A percentile compares a stretch with the other conserved stretches of the same genome.
These are phyloP conservation scores for Mitragyna speciosa DNA, from an alignment of 257 asterid genomes.

Conservation along the genomic window DNA sequence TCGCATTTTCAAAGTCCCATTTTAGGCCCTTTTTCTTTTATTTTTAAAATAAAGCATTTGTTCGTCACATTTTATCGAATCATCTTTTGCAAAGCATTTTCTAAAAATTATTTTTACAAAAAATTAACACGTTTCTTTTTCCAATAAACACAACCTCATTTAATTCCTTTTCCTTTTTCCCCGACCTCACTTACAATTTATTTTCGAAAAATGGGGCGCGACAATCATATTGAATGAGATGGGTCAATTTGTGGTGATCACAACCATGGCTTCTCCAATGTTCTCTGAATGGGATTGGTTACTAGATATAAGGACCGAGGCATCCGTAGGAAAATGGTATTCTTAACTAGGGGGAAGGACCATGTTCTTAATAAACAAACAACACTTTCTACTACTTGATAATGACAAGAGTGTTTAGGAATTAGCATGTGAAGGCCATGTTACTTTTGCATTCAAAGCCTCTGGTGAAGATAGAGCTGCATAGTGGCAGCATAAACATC, in stretches of 20 bases:
- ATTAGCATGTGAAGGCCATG: slow-evolving; percentile 38
- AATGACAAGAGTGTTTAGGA: slow-evolving; percentile 11
- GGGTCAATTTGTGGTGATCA: neutral
- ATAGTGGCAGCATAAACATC: neutral
- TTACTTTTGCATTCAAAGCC: slow-evolving; percentile 30
- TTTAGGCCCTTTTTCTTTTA: no score
- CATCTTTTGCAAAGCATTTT: no score
- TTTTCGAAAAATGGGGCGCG: no score
- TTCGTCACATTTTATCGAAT: no score
- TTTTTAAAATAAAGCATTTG: no score
- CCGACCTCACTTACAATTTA: no score
- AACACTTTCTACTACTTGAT: slow-evolving; percentile 14
- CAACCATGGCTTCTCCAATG: neutral
- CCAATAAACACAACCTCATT: no score
- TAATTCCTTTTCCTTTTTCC: no score
- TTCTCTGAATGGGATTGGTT: neutral
- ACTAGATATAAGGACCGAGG: neutral
- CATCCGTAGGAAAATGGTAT: neutral
- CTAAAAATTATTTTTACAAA: no score
- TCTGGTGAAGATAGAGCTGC: slow-evolving; percentile 8
- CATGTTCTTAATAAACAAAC: slow-evolving; percentile 18
- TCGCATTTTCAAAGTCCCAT: no score
- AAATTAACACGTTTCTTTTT: no score
- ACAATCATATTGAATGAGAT: slow-evolving; percentile 13
- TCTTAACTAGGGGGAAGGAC: slow-evolving; percentile 15